Base-by-base conservation (phyloP, 768 basidiomycete species). In the Hirschioporus abietinus region DNA sequence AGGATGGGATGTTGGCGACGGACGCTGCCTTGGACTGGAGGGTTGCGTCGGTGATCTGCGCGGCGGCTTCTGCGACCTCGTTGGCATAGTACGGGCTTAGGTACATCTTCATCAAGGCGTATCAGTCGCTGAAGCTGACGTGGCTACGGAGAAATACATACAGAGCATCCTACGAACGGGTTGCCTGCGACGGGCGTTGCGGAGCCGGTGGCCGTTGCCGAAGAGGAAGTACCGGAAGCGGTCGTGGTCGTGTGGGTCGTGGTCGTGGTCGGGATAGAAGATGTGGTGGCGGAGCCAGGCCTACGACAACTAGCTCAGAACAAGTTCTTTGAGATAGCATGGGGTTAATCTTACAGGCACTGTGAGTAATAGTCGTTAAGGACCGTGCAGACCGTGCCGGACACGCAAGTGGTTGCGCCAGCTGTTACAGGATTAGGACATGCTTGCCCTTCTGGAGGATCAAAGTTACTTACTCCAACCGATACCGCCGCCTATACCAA, bases 1-100 rank as follows among this genome's bases (percentile, higher is more conserved):
- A 88, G 58, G 83, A 85, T n/a, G 86, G 86, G 72, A 88, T 84
- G 20, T 82, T 77, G 20, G 82, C 84, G 57, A 88, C 82, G 62
- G 74, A 77, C 34, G 78, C 67, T 60, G 86, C 86, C 74, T 86
- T 84, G 25, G 86, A 76, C 60, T 79, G 77, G 63, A 78, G 74
- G 24, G 82, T 81, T 0, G 86, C 26, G 69, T 87, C 83, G 62
- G 79, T 76, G 71, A 88, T 86, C n/a, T 70, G 65, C 15, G 76
- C 78, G 24, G 82, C 84, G 15, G 85, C 87, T 30, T 82, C 80
- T 2, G 70, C 67, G 65, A 88, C 80, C 73, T 88, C 87, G 64
- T 74, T 73, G 42, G 84, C 82, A 70, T 88, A 88, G 27, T 69
- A 34, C 60, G 60, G 60, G 30, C 25, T 61, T 15, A 61, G 17